These are phyloP conservation scores for Saccharomyces hybrid DNA, from an alignment of 1,139 yeast genomes.

Conservation along the genomic window DNA sequence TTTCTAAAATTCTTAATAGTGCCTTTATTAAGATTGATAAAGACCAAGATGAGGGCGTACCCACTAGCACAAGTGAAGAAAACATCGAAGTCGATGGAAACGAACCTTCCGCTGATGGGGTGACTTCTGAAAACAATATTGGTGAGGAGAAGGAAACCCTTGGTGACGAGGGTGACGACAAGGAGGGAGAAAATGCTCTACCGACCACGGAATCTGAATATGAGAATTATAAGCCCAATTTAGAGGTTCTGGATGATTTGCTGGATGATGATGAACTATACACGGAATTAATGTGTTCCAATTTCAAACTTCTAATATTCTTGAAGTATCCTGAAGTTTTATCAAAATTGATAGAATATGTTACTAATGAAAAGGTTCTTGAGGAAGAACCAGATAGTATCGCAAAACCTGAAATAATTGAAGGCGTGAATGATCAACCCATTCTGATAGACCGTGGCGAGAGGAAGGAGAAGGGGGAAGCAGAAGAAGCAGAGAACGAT, in stretches of 20 bases:
- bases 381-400: conserved; percentile 11
- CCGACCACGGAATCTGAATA: conserved; percentile 26
- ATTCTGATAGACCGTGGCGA: neutral
- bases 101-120: conserved; percentile 7
- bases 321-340: conserved; percentile 66
- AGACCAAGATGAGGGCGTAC: conserved; percentile 4
- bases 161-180: conserved; percentile 13
- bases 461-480: conserved; percentile 7
- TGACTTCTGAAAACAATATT: conserved; percentile 9
- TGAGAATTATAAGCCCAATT: conserved; percentile 30
- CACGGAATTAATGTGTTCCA: conserved; percentile 76
- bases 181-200: conserved; percentile 18
- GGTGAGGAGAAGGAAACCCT: conserved; percentile 12
- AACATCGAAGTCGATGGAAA: neutral
- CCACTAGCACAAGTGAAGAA: neutral
- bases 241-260: conserved; percentile 49
- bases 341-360: conserved; percentile 55
- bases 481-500: conserved; percentile 9
- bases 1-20: conserved; percentile 34
- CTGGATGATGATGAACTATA: conserved; percentile 79
- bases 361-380: conserved; percentile 39
- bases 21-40: neutral
- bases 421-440: conserved; percentile 9
- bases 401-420: conserved; percentile 11
- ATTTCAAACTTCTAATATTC: conserved; percentile 71